phyloP scores from a whole-genome alignment of 345 rosid genomes.

The Anacardium occidentale region DNA sequence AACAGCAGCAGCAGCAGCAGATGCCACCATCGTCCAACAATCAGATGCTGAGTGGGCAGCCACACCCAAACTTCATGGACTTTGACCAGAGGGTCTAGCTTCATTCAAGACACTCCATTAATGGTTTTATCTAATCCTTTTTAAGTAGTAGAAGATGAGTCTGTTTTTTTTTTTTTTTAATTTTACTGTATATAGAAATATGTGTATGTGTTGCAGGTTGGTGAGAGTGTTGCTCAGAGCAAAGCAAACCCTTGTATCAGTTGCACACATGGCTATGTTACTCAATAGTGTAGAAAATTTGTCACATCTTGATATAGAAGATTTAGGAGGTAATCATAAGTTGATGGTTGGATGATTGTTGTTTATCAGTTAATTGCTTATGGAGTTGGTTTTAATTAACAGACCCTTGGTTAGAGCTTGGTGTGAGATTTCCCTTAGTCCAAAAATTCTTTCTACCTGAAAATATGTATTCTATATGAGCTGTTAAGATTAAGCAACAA shows the following conservation, averaged over 20 bases:
- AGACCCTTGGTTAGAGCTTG: background rate
- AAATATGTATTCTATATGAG: too few relatives aligned
- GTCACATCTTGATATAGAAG: conserved; percentile 14
- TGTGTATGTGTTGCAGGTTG: conserved; percentile 25
- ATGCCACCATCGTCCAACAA: conserved; percentile 42
- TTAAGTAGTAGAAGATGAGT: conserved; percentile 10
- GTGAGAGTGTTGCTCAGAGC: conserved; percentile 13
- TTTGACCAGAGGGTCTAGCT: conserved; percentile 44
- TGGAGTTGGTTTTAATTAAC: background rate
- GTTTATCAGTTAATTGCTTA: background rate
- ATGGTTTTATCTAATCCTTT: conserved; percentile 8
- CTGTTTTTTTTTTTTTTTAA: too few relatives aligned
- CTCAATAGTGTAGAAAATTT: conserved; percentile 17
- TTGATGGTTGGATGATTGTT: conserved; percentile 17
- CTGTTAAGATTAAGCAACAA: too few relatives aligned
- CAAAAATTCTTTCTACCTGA: too few relatives aligned
- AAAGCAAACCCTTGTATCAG: conserved; percentile 19
- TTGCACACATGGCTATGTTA: conserved; percentile 21
- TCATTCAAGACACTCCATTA: background rate
- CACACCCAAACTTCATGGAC: conserved; percentile 44
- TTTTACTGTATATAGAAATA: conserved; percentile 23
- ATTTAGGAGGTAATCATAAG: conserved; percentile 15
- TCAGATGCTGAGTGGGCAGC: conserved; percentile 40
- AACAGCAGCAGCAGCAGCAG: conserved; percentile 32
- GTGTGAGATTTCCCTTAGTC: too few relatives aligned